phyloP scores from a whole-genome alignment of 1,139 yeast species.

The Lodderomyces oxycetoniae region DNA sequence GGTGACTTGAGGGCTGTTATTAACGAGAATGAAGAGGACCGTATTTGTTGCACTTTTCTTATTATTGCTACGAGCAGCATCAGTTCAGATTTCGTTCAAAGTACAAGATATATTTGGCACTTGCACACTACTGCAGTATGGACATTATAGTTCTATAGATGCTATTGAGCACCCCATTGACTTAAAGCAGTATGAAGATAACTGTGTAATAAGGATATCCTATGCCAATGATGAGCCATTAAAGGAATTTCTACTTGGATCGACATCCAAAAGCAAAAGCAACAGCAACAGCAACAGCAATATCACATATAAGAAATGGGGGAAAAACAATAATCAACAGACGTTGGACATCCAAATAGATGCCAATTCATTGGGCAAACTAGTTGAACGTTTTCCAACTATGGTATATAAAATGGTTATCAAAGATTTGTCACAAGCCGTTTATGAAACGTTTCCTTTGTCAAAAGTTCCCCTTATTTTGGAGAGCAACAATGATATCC shows the following conservation, averaged over 20 bases:
- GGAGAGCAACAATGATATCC: conserved; percentile 14
- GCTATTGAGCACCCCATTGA: conserved; percentile 40
- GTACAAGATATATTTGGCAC: conserved; percentile 1
- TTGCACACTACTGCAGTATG: conserved; percentile 2
- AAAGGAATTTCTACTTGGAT: conserved; percentile 16
- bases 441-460: conserved; percentile 52
- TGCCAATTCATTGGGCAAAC: conserved; percentile 19
- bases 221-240: conserved; percentile 19
- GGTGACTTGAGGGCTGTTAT: no score
- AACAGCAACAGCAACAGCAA: conserved; percentile 6
- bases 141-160: conserved; percentile 17
- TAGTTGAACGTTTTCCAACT: conserved; percentile 20
- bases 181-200: conserved; percentile 44
- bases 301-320: conserved; percentile 28
- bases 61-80: conserved; percentile 1
- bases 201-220: conserved; percentile 47
- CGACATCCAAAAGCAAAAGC: neutral
- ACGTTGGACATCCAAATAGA: conserved; percentile 36
- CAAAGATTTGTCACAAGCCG: conserved; percentile 51
- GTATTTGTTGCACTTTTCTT: no score
- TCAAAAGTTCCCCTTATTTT: no score
- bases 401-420: conserved; percentile 38
- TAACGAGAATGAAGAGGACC: no score
- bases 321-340: conserved; percentile 19
- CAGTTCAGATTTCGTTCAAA: conserved; percentile 13